Base-by-base conservation (phyloP, 768 basidiomycete genomes). In the Boletus tylopilopsis region DNA sequence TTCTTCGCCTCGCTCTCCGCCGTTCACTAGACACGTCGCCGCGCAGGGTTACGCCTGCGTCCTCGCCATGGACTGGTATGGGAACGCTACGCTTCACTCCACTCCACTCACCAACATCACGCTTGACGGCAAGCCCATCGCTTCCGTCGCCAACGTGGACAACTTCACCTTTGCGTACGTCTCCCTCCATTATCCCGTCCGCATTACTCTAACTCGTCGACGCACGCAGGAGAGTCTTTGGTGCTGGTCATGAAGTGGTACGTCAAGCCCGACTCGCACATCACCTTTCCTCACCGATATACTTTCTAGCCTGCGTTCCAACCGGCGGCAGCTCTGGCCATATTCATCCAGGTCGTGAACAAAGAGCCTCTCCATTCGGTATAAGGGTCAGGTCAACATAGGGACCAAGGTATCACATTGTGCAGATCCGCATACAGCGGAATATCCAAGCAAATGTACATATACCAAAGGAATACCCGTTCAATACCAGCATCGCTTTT, bases 161-260 rank as follows among this genome's bases (percentile, higher is more conserved):
- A 81, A 82, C 50, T 84, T 85, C 59, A 71, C 79, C 0, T 86
- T 85, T 62, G 84, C 81, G 82, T 84, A 49, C 57, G 82, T n/a
- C 75, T 21, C n/a, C 29, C 12, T 29, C 30, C 21, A 12, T 42
- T 23, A 0, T 1, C 2, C 23, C n/a, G 23, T 22, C 11, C 9
- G 22, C 3, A 25, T 19, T 21, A 19, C 3, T 10, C 30, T 33
- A 15, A 45, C 25, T 15, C 34, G 22, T 10, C 19, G 15, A 33
- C 18, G 29, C n/a, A 18, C 16, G 22, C 37, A 82, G 82, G 51
- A 71, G 81, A 9, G 75, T 85, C 0, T 84, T 70, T 59, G 71
- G 60, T 51, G 68, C 82, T 6, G 83, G 84, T 10, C 84, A 85
- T 56, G 77, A 82, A 74, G 76, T 84, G 58, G 83, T 84, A 50